phyloP scores from a whole-genome alignment of 2,329 filamentous ascomycete genomes.

The Biscogniauxia mediterranea region DNA sequence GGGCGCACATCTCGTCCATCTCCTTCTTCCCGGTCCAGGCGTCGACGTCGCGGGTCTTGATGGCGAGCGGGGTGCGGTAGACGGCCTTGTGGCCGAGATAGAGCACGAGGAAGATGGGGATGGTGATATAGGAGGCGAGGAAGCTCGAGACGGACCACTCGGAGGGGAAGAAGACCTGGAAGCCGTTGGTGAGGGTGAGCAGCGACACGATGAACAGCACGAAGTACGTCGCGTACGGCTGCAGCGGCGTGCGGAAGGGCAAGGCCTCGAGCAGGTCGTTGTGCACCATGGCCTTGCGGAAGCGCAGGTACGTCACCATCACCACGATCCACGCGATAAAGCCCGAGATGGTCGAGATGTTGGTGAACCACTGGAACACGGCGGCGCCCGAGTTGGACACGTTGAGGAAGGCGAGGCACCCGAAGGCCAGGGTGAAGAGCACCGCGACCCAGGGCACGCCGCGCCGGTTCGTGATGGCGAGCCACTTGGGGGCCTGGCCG shows the following conservation, averaged over 20 bases:
- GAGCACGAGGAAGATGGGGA: constrained; percentile 59
- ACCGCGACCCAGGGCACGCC: constrained; percentile 61
- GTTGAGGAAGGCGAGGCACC: constrained; percentile 69
- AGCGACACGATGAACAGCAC: constrained; percentile 57
- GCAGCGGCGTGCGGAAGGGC: constrained; percentile 51
- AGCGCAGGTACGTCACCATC: constrained; percentile 58
- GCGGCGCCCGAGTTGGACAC: constrained; percentile 58
- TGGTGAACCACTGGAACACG: constrained; percentile 71
- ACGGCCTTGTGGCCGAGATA: constrained; percentile 61
- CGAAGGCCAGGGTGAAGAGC: constrained; percentile 56
- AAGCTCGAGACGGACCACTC: constrained; percentile 65
- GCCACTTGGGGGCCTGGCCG: constrained; percentile 62
- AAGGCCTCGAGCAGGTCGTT: constrained; percentile 50
- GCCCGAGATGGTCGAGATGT: constrained; percentile 63
- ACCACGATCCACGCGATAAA: constrained; percentile 61
- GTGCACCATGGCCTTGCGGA: constrained; percentile 53
- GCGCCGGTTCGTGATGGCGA: constrained; percentile 56
- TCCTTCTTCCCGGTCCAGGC: constrained; percentile 58
- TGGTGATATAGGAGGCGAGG: constrained; percentile 61
- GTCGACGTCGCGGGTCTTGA: constrained; percentile 51
- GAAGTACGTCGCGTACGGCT: constrained; percentile 64
- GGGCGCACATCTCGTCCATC: constrained; percentile 57
- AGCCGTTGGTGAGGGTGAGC: constrained; percentile 72
- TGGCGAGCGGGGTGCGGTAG: constrained; percentile 43
- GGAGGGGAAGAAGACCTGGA: constrained; percentile 67